Evolutionary conservation across 116 monocot genomes (phyloP).

Genomic region (Iris pallida): DNA sequence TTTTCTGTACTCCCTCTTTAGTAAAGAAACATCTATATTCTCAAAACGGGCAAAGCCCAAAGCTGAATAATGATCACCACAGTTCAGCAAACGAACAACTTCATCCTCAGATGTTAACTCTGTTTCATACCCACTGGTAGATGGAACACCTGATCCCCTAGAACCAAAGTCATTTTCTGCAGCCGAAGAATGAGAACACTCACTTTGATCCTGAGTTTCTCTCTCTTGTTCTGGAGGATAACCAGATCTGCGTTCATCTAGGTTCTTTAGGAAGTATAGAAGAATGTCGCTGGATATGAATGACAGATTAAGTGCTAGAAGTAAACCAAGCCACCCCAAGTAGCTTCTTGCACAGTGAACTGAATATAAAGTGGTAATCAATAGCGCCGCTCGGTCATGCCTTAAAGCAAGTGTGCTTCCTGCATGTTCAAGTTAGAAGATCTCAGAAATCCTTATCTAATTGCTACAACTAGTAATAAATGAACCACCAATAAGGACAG

Average conservation of each 20-base stretch:
- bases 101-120: constrained; percentile 91
- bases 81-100: constrained; percentile 71
- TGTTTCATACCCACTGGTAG: constrained; percentile 77
- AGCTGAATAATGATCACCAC: constrained; percentile 87
- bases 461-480: background rate
- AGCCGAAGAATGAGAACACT: constrained; percentile 28
- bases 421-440: constrained; percentile 19
- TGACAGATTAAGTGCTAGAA: constrained; percentile 70
- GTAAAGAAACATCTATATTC: constrained; percentile 59
- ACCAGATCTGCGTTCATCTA: constrained; percentile 44
- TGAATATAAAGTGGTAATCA: constrained; percentile 65
- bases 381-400: constrained; percentile 69
- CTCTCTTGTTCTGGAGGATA: constrained; percentile 20
- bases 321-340: constrained; percentile 81
- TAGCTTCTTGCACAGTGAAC: constrained; percentile 67
- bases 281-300: constrained; percentile 87
- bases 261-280: constrained; percentile 53
- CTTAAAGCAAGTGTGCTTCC: constrained; percentile 52
- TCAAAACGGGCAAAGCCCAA: constrained; percentile 74
- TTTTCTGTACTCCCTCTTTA: constrained; percentile 86
- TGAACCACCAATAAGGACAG: background rate
- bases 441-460: background rate
- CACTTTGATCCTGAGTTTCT: constrained; percentile 29
- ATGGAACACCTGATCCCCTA: constrained; percentile 40
- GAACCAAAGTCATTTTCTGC: constrained; percentile 38